phyloP scores from a whole-genome alignment of 2,329 filamentous ascomycete genomes.

The Cylindrodendrum hubeiense region DNA sequence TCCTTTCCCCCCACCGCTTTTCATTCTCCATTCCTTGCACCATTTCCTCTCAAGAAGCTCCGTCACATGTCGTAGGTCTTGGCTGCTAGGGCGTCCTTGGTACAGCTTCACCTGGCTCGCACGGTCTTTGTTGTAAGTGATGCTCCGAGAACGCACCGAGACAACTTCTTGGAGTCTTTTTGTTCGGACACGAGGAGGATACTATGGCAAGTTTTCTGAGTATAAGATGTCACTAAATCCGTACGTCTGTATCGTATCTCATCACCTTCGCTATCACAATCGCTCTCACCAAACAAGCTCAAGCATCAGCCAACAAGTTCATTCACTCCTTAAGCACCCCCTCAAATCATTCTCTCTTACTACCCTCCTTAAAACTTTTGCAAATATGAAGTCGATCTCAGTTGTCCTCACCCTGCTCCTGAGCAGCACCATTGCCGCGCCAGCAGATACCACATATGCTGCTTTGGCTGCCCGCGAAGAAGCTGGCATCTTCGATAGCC shows the following conservation, averaged over 20 bases:
- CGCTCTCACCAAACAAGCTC: background rate
- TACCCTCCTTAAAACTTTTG: background rate
- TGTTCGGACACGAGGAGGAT: background rate
- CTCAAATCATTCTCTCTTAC: background rate
- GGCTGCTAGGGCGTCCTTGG: background rate
- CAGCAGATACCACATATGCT: conserved; percentile 17
- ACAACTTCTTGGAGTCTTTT: conserved; percentile 10
- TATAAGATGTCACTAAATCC: conserved; percentile 25
- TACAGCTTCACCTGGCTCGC: background rate
- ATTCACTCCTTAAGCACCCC: background rate
- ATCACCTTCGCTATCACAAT: conserved; percentile 4
- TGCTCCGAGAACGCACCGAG: conserved; percentile 30
- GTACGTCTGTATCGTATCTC: background rate
- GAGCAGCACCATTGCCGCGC: conserved; percentile 22
- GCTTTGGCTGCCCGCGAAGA: conserved; percentile 25
- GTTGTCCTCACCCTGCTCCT: conserved; percentile 20
- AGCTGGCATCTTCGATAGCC: conserved; percentile 5
- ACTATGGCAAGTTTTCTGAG: conserved; percentile 4
- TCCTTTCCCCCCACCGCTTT: background rate
- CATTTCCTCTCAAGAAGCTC: background rate
- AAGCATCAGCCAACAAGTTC: background rate
- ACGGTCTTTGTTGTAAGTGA: background rate
- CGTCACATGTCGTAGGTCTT: background rate
- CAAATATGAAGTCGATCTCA: conserved; percentile 32
- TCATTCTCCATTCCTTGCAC: conserved; percentile 7